A percentile compares a stretch with the other conserved stretches of the same genome.
phyloP scores from a whole-genome alignment of 352 stramenopile species.

The Phytophthora brassicae region DNA sequence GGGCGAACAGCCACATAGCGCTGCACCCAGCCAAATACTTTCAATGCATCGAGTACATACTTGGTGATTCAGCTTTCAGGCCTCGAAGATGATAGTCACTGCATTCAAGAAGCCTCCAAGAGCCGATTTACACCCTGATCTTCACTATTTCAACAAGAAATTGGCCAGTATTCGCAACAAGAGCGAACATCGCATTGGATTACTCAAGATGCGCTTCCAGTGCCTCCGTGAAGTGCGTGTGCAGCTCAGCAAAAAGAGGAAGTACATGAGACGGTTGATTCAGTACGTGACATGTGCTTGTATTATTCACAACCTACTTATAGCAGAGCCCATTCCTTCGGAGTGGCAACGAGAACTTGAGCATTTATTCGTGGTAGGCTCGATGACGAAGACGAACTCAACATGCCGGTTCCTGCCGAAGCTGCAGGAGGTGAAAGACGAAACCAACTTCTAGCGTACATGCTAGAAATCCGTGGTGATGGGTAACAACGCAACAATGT shows the following conservation, averaged over 20 bases:
- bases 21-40: not conserved
- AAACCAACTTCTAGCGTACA: conserved; percentile 15
- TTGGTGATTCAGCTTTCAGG: conserved; percentile 25
- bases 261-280: conserved; percentile 22
- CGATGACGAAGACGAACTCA: conserved; percentile 23
- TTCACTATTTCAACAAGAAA: conserved; percentile 21
- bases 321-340: conserved; percentile 13
- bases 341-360: conserved; percentile 11
- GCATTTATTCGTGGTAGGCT: not conserved
- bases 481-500: conserved; percentile 17
- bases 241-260: conserved; percentile 8
- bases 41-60: conserved; percentile 15
- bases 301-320: conserved; percentile 29
- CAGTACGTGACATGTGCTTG: conserved; percentile 10
- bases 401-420: not conserved
- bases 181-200: conserved; percentile 25
- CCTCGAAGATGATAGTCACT: conserved; percentile 14
- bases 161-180: conserved; percentile 21
- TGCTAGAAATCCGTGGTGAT: conserved; percentile 17
- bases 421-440: conserved; percentile 3
- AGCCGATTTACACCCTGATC: conserved; percentile 9
- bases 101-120: conserved; percentile 24
- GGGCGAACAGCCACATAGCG: conserved; percentile 8
- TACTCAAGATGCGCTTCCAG: conserved; percentile 28
- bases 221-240: conserved; percentile 19